Evolutionary conservation across 305 asterid genomes (phyloP).

Genomic region (Fraxinus sp.): DNA sequence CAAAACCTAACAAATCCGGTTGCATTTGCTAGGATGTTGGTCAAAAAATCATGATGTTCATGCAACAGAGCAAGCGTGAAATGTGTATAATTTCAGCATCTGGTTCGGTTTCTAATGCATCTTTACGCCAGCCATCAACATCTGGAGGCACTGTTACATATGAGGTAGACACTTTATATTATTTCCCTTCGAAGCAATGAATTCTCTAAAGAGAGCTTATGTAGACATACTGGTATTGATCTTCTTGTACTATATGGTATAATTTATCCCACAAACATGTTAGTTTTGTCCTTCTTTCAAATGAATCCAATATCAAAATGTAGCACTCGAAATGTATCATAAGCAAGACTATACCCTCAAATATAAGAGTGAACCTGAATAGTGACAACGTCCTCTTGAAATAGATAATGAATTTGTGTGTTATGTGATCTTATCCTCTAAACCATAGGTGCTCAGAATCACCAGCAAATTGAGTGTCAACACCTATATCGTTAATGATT

Average conservation of each 20-base stretch:
- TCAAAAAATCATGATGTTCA: constrained; percentile 52
- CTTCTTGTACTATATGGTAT: not conserved
- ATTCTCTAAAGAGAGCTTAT: not conserved
- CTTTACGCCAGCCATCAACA: constrained; percentile 59
- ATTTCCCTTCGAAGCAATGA: not conserved
- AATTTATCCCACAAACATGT: not conserved
- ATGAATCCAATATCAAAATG: not conserved
- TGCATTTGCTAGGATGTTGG: constrained; percentile 48
- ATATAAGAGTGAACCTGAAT: not conserved
- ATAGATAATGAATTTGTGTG: not conserved
- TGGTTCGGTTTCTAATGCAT: constrained; percentile 60
- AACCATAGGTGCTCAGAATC: not conserved
- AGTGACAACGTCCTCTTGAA: not conserved
- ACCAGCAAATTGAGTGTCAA: not conserved
- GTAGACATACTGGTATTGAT: not conserved
- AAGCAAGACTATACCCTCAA: not conserved
- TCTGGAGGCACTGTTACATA: constrained; percentile 58
- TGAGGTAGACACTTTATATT: constrained; percentile 43
- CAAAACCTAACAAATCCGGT: constrained; percentile 9
- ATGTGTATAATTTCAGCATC: constrained; percentile 60
- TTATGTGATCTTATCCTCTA: not conserved
- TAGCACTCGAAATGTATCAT: not conserved
- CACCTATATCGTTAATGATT: not conserved
- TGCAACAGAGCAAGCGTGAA: constrained; percentile 55
- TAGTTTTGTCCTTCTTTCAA: not conserved